Evolutionary conservation across 1,139 yeast species (phyloP).

Genomic region (Yamadazyma buinensis): DNA sequence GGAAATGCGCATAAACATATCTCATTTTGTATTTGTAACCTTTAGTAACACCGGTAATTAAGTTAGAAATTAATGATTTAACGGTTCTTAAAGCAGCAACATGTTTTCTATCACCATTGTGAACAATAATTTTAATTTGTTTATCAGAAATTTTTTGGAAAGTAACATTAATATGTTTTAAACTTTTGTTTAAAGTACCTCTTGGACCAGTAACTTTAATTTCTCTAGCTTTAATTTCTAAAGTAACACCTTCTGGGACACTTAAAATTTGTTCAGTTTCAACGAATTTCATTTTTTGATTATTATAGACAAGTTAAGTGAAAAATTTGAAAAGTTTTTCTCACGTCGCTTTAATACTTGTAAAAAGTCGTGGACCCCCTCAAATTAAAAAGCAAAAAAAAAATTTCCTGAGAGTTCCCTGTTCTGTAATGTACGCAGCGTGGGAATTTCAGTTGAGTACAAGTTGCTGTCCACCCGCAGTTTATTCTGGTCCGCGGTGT

Average conservation of each 20-base stretch:
- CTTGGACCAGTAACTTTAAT: slow-evolving; percentile 97
- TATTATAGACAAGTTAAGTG: neutral
- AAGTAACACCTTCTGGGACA: slow-evolving; percentile 93
- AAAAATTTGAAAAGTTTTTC: slow-evolving; percentile 3
- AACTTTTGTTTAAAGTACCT: slow-evolving; percentile 88
- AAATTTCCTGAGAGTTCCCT: neutral
- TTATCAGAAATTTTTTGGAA: slow-evolving; percentile 71
- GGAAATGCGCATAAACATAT: slow-evolving; percentile 99
- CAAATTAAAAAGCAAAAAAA: neutral
- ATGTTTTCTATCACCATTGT: slow-evolving; percentile 99
- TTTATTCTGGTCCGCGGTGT: neutral
- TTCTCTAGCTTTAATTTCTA: slow-evolving; percentile 87
- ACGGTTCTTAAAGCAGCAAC: slow-evolving; percentile 99
- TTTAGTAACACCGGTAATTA: slow-evolving; percentile 98
- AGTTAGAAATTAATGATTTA: slow-evolving; percentile 89
- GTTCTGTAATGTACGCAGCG: neutral
- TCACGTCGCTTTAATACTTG: no score
- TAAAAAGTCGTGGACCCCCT: neutral
- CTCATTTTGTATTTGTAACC: slow-evolving; percentile 99
- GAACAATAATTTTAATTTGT: slow-evolving; percentile 85
- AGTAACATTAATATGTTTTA: slow-evolving; percentile 93
- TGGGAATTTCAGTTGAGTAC: neutral
- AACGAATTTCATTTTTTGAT: slow-evolving; percentile 74
- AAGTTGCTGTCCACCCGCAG: neutral
- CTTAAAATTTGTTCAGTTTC: slow-evolving; percentile 90